A percentile compares a stretch with the other conserved stretches of the same genome.
phyloP scores from a whole-genome alignment of 2,329 filamentous ascomycete species.

The Aspergillus sp. region DNA sequence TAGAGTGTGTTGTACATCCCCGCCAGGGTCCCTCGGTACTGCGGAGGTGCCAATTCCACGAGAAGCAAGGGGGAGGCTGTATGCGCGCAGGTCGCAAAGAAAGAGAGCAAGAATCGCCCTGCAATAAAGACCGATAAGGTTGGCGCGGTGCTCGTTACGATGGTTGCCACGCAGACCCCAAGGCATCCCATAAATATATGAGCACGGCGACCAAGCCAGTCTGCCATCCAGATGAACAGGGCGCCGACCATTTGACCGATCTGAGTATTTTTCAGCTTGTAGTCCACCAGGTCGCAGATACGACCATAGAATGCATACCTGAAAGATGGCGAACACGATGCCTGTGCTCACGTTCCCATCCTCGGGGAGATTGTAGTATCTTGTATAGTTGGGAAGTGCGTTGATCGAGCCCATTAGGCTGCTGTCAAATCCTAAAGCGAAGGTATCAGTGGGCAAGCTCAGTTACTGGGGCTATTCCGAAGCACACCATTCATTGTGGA shows the following conservation, averaged over 20 bases:
- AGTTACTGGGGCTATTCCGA: not conserved
- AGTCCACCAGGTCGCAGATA: no score
- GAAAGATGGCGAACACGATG: slow-evolving; percentile 14
- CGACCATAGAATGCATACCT: not conserved
- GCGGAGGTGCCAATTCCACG: slow-evolving; percentile 8
- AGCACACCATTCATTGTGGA: slow-evolving; percentile 13
- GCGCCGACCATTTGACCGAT: slow-evolving; percentile 12
- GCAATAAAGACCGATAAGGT: slow-evolving; percentile 5
- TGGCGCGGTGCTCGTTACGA: slow-evolving; percentile 2
- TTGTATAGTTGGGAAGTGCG: slow-evolving; percentile 10
- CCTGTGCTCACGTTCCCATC: slow-evolving; percentile 11
- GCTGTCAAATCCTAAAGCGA: slow-evolving; percentile 8
- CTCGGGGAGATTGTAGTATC: slow-evolving; percentile 6
- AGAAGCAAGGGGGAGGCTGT: slow-evolving; percentile 11
- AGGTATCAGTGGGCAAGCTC: not conserved
- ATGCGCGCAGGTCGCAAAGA: slow-evolving; percentile 12
- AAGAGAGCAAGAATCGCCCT: slow-evolving; percentile 8
- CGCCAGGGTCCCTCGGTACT: slow-evolving; percentile 8
- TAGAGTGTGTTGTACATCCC: slow-evolving; percentile 15
- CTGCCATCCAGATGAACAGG: slow-evolving; percentile 12
- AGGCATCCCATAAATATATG: slow-evolving; percentile 12
- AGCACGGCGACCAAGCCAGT: slow-evolving; percentile 9
- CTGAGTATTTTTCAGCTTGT: not conserved
- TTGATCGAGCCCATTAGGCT: slow-evolving; percentile 13
- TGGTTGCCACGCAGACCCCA: slow-evolving; percentile 10